Base-by-base conservation (phyloP, 2,329 filamentous ascomycete species). In the Teratosphaeria gauchensis region DNA sequence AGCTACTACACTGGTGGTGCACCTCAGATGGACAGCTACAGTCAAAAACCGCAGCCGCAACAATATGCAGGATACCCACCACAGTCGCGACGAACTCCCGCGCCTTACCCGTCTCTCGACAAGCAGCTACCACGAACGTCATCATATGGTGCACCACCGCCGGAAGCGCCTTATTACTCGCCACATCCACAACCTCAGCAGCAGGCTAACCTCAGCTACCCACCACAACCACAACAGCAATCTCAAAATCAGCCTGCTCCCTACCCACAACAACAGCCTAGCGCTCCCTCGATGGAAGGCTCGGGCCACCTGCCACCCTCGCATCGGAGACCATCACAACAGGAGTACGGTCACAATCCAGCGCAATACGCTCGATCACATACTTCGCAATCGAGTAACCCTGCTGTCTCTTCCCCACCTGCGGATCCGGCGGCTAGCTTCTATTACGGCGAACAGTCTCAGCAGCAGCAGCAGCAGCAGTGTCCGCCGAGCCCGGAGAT, bases 1-100 rank as follows among this genome's bases (percentile, higher is more conserved):
- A 92, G 80, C 73, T 96, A 88, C 72, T 96, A 96, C 72, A 89
- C 84, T 14, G 84, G 84, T 38, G 87, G 86, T 64, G 76, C 82
- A 51, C 77, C 73, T 55, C 72, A 73, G 63, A 68, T 74, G 72
- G 75, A 79, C 8, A 69, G 78, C 4, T 81, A 82, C 62, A 74
- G 58, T 9, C 56, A 57, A 14, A 62, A 74, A 56, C 7, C 42
- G 19, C 57, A 38, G 12, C 16, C 54, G 56, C 58, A 53, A 24
- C 53, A 35, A 56, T 71, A 72, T 9, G 58, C 59, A 32, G 67
- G 69, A 35, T 71, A 71, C 33, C 59, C 61, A n/a, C 68, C 71
- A 54, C 71, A 71, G 57, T 54, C 56, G 4, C 74, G 75, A 59
- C 57, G 60, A 7, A 31, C 57, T 28, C 62, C 68, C 33, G 69